Conservation (phyloP, 1,284 basidiomycete genomes). For the Takashimella tepidaria region DNA sequence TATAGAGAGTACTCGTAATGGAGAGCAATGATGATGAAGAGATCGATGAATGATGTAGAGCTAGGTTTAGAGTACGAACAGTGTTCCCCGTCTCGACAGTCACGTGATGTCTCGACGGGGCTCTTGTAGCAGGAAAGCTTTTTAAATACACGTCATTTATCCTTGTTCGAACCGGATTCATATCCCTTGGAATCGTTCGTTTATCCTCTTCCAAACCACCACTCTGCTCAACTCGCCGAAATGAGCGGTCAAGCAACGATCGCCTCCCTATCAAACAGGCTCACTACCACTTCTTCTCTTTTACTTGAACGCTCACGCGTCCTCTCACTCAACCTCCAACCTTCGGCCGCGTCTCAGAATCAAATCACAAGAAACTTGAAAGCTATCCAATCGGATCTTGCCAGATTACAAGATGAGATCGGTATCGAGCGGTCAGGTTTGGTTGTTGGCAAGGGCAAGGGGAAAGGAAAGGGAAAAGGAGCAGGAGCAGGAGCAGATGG, state of each 20-base stretch:
- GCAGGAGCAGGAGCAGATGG: no score
- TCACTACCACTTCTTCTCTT: constrained; percentile 42
- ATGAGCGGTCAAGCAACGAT: constrained; percentile 6
- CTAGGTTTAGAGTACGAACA: background rate
- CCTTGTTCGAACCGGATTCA: background rate
- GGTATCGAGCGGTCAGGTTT: constrained; percentile 20
- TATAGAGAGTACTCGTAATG: no score
- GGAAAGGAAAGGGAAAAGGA: constrained; percentile 11
- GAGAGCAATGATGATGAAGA: background rate
- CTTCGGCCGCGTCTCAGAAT: constrained; percentile 35
- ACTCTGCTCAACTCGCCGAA: no score
- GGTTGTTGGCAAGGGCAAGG: constrained; percentile 8
- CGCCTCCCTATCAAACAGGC: constrained; percentile 32
- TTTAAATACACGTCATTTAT: background rate
- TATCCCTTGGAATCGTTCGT: background rate
- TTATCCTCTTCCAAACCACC: no score
- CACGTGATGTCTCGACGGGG: background rate
- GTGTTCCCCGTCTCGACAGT: background rate
- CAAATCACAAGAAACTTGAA: constrained; percentile 40
- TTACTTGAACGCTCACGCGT: constrained; percentile 46
- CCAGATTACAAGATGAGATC: constrained; percentile 24
- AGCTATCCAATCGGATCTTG: constrained; percentile 30
- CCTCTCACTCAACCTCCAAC: constrained; percentile 40
- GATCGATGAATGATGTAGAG: background rate
- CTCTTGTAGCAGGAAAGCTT: background rate